These are phyloP conservation scores for Microcyclospora pomicola DNA, from an alignment of 2,329 filamentous ascomycete genomes.

Conservation along the genomic window DNA sequence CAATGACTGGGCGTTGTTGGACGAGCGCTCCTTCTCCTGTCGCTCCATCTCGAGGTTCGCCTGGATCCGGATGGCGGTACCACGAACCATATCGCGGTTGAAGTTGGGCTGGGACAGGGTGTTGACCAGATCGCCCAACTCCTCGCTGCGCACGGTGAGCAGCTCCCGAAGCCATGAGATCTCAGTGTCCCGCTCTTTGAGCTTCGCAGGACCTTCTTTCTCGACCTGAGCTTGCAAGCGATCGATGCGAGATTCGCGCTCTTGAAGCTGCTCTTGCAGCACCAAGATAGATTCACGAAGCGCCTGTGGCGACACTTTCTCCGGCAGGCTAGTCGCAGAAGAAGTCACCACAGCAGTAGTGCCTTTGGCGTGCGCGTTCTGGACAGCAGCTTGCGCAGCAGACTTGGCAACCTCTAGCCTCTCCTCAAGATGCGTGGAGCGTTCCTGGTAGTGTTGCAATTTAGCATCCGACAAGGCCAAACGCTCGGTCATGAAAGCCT, in stretches of 20 bases:
- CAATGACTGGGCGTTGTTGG: constrained; percentile 6
- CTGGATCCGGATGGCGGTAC: constrained; percentile 82
- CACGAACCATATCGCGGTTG: constrained; percentile 66
- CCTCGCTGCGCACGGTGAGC: constrained; percentile 75
- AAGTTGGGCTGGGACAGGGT: constrained; percentile 59
- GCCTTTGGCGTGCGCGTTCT: constrained; percentile 36
- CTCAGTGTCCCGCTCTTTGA: constrained; percentile 85
- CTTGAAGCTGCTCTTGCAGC: constrained; percentile 89
- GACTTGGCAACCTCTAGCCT: constrained; percentile 81
- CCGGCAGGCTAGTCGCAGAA: constrained; percentile 41
- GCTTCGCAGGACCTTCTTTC: constrained; percentile 63
- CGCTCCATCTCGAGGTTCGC: constrained; percentile 97
- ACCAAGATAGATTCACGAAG: constrained; percentile 93
- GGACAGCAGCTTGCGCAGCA: constrained; percentile 68
- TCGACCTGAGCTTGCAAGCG: constrained; percentile 67
- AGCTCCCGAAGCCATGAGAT: constrained; percentile 92
- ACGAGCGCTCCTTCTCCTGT: constrained; percentile 78
- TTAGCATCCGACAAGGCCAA: constrained; percentile 73
- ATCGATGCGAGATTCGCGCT: constrained; percentile 82
- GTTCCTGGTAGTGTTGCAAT: constrained; percentile 73
- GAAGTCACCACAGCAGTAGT: constrained; percentile 20
- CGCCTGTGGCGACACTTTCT: constrained; percentile 87
- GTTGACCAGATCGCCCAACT: constrained; percentile 81
- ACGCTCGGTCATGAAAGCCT: constrained; percentile 67
- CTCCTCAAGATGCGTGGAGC: constrained; percentile 72